Evolutionary conservation across 75 land plant species (phyloP).

Genomic region (Adiantum capillusveneris): DNA sequence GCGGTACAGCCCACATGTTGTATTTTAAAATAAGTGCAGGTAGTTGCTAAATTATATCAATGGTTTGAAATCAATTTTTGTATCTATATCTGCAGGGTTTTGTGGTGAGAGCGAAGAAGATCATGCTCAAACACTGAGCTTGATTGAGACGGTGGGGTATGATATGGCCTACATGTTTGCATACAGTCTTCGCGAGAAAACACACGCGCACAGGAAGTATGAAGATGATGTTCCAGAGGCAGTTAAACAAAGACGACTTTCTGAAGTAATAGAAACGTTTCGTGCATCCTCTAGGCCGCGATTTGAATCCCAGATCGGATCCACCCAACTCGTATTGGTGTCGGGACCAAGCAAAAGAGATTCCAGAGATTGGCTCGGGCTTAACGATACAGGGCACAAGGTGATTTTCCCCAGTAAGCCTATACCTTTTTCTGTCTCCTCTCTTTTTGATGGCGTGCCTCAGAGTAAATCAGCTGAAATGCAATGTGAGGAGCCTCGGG

Average conservation of each 20-base stretch:
- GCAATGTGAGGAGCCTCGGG: not conserved
- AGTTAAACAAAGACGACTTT: conserved; percentile 72
- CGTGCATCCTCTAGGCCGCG: conserved; percentile 61
- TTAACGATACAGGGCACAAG: conserved; percentile 83
- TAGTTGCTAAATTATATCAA: too few relatives aligned
- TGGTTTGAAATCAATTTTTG: too few relatives aligned
- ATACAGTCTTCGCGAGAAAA: conserved; percentile 92
- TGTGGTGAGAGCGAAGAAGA: conserved; percentile 99
- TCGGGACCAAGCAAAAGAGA: conserved; percentile 87
- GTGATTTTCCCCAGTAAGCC: conserved; percentile 51
- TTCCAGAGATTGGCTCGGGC: conserved; percentile 85
- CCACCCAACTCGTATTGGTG: conserved; percentile 76
- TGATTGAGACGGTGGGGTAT: conserved; percentile 77
- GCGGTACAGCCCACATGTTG: too few relatives aligned
- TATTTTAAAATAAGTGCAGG: too few relatives aligned
- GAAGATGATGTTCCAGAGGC: conserved; percentile 83
- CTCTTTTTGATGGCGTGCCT: conserved; percentile 6
- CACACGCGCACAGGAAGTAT: conserved; percentile 91
- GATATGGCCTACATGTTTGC: conserved; percentile 99
- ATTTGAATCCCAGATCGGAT: conserved; percentile 72
- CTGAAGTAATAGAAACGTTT: conserved; percentile 77
- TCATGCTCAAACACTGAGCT: conserved; percentile 63
- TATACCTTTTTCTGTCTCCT: conserved; percentile 21
- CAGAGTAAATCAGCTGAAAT: conserved; percentile 10
- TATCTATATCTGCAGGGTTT: conserved; percentile 61